phyloP scores from a whole-genome alignment of 805 yeast species.

The Yarrowia sp. region DNA sequence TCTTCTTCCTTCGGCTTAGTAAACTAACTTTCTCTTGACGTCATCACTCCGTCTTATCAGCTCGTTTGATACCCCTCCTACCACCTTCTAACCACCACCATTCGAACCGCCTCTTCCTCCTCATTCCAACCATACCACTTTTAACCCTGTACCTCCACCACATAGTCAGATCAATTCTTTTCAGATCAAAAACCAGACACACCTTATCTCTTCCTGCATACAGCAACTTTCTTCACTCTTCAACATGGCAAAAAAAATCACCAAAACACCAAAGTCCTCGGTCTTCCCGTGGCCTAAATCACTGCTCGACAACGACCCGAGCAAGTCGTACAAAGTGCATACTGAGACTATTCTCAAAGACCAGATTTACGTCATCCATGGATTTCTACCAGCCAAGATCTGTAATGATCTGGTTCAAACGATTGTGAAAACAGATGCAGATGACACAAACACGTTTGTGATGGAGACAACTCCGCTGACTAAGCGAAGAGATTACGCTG shows the following conservation, averaged over 20 bases:
- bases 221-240: not conserved
- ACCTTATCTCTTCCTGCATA: not conserved
- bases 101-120: no score
- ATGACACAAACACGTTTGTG: not conserved
- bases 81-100: no score
- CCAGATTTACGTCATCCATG: constrained; percentile 30
- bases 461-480: constrained; percentile 44
- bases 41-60: no score
- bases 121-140: no score
- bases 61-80: no score
- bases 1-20: no score
- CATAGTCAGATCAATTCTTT: no score
- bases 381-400: constrained; percentile 25
- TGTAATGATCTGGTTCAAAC: constrained; percentile 31
- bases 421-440: constrained; percentile 25
- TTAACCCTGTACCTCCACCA: no score
- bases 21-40: no score
- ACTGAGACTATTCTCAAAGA: constrained; percentile 17
- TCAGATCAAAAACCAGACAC: no score
- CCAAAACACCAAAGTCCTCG: not conserved
- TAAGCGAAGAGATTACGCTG: constrained; percentile 52
- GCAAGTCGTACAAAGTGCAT: not conserved
- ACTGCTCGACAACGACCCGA: constrained; percentile 14
- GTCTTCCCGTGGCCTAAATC: constrained; percentile 13
- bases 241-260: constrained; percentile 1